phyloP scores from a whole-genome alignment of 345 rosid species.

The Arabidopsis arenosa region DNA sequence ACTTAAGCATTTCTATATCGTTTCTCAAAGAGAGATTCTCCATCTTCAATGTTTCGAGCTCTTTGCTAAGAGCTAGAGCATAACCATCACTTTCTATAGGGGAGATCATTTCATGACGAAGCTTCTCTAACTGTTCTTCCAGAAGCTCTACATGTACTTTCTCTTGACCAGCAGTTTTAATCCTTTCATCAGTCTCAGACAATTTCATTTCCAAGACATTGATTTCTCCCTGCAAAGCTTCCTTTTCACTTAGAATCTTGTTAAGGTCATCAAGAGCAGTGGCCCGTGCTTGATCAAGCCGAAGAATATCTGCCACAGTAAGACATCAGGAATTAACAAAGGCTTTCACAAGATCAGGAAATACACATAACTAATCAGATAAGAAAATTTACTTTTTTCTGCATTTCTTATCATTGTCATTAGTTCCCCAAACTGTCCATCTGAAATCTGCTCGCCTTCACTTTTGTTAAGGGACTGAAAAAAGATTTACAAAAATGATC shows the following conservation, averaged over 20 bases:
- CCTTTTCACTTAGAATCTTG: slow-evolving; percentile 72
- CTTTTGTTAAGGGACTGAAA: slow-evolving; percentile 58
- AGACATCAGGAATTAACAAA: not conserved
- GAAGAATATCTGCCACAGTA: slow-evolving; percentile 68
- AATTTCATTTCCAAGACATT: slow-evolving; percentile 68
- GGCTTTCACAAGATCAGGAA: not conserved
- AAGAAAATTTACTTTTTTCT: slow-evolving; percentile 66
- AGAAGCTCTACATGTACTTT: slow-evolving; percentile 71
- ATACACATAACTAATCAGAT: slow-evolving; percentile 16
- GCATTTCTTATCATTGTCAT: slow-evolving; percentile 80
- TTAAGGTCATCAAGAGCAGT: slow-evolving; percentile 76
- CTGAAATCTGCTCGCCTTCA: slow-evolving; percentile 54
- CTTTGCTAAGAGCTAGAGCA: slow-evolving; percentile 59
- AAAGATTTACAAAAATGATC: slow-evolving; percentile 23
- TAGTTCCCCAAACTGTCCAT: slow-evolving; percentile 66
- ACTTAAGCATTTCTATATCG: slow-evolving; percentile 70
- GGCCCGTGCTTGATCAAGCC: slow-evolving; percentile 81
- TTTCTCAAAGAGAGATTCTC: slow-evolving; percentile 71
- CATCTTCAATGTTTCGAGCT: slow-evolving; percentile 62
- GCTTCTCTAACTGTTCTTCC: slow-evolving; percentile 74
- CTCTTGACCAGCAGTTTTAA: slow-evolving; percentile 75
- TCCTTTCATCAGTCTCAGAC: slow-evolving; percentile 89
- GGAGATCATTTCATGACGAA: slow-evolving; percentile 58
- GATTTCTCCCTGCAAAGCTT: slow-evolving; percentile 77
- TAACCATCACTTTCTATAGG: slow-evolving; percentile 46